Base-by-base conservation (phyloP, 148 eudicot genomes). In the Polygonum aviculare region DNA sequence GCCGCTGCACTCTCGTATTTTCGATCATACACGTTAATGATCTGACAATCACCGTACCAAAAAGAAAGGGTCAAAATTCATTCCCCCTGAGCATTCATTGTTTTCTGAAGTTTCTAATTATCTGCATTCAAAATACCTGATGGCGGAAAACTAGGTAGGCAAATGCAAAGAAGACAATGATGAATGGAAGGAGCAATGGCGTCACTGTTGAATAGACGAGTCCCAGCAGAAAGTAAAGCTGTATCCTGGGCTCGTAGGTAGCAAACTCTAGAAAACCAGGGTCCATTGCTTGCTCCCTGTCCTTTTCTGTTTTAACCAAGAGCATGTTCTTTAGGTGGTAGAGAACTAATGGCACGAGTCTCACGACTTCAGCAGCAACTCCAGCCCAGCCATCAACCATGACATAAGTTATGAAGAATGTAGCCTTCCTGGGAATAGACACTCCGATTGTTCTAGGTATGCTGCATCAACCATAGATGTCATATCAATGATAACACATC, bases 311-410 rank as follows among this genome's bases (percentile, higher is more conserved):
- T 72, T 72, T 72, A 15, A 72, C 75, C 75, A 72, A 45, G 9
- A 72, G 45, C 8, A 45, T 12, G 36, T 72, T 72, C 75, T 72
- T 72, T 12, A 72, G 2, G 38, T 72, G 75, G 75, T 44, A 72
- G 8, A 72, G 36, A 72, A 72, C 6, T 1, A 72, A 48, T 48
- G 75, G 75, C 10, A 72, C 75, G 4, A 72, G 5, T 72, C 75
- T 44, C 35, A 72, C 21, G 35, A 72, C 54, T 45, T 72, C 75
- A 21, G 75, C 75, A 41, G 75, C 75, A 9, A 72, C 75, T 72
- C 75, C 75, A 45, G 75, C 75, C 75, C 75, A 72, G 54, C 75
- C 75, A 72, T 72, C 75, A 44, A 72, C 75, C 75, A 72, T 72
- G 15, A 72, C 40, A 45, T 72, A 72, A 3, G 75, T 72, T 72